Conservation (phyloP, 164 flowering plant genomes). For the Macadamia integrifolia region DNA sequence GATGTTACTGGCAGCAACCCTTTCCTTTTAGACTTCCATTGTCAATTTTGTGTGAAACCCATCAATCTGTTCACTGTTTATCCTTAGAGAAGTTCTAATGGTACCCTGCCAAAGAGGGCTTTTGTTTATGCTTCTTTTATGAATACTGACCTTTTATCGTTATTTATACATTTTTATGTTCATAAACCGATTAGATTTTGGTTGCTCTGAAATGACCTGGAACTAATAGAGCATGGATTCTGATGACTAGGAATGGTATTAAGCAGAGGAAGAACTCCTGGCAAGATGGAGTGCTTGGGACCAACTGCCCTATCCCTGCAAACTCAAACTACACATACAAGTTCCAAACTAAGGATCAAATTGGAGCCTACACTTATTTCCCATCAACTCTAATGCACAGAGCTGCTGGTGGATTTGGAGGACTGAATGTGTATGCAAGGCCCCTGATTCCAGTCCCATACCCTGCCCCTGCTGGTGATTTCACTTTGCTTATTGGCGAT, state of each 20-base stretch:
- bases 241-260: conserved; percentile 62
- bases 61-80: too few species aligned
- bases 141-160: too few species aligned
- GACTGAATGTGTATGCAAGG: conserved; percentile 49
- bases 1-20: too few species aligned
- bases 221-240: not conserved
- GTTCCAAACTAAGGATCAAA: conserved; percentile 80
- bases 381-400: conserved; percentile 67
- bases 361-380: conserved; percentile 67
- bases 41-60: too few species aligned
- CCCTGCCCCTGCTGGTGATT: conserved; percentile 52
- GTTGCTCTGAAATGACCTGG: not conserved
- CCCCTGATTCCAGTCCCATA: conserved; percentile 63
- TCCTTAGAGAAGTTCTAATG: too few species aligned
- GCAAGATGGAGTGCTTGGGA: conserved; percentile 92
- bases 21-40: too few species aligned
- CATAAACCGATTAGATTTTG: not conserved
- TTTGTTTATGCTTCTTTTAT: too few species aligned
- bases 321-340: conserved; percentile 62
- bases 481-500: conserved; percentile 66
- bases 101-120: too few species aligned
- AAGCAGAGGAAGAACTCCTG: conserved; percentile 88
- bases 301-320: conserved; percentile 87
- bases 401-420: conserved; percentile 80
- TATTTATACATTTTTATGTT: too few species aligned